Conservation (phyloP, 148 eudicot genomes). For the Talinum fruticosum region DNA sequence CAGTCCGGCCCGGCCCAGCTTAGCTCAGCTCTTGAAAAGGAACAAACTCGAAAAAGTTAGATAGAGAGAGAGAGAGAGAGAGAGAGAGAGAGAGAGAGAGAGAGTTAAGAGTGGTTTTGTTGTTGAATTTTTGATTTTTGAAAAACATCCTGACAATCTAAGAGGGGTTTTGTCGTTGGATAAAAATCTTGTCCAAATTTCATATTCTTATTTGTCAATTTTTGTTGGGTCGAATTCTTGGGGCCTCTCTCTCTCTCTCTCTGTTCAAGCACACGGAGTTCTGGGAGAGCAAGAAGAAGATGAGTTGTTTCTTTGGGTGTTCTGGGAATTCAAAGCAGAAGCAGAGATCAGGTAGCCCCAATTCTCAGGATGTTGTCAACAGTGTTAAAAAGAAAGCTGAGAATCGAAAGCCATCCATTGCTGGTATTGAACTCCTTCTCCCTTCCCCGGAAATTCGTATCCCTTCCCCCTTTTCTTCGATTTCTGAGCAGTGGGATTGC, state of each 20-base stretch:
- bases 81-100: not conserved
- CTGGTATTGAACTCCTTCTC: not conserved
- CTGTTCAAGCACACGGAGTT: not conserved
- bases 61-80: conserved; percentile 1
- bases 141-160: not conserved
- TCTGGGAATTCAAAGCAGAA: not conserved
- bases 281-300: not conserved
- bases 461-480: not conserved
- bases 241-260: not conserved
- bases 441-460: not conserved
- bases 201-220: not conserved
- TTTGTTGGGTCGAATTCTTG: not conserved
- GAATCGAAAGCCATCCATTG: not conserved
- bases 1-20: not conserved
- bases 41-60: not conserved
- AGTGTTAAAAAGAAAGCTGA: not conserved
- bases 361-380: not conserved
- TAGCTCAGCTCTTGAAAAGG: not conserved
- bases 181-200: not conserved
- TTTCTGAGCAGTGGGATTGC: not conserved
- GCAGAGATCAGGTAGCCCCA: not conserved
- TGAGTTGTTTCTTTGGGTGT: conserved; percentile 4
- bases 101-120: not conserved
- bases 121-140: not conserved
- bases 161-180: not conserved